phyloP scores from a whole-genome alignment of 2,329 filamentous ascomycete species.

The Aurifilum marmelostoma region DNA sequence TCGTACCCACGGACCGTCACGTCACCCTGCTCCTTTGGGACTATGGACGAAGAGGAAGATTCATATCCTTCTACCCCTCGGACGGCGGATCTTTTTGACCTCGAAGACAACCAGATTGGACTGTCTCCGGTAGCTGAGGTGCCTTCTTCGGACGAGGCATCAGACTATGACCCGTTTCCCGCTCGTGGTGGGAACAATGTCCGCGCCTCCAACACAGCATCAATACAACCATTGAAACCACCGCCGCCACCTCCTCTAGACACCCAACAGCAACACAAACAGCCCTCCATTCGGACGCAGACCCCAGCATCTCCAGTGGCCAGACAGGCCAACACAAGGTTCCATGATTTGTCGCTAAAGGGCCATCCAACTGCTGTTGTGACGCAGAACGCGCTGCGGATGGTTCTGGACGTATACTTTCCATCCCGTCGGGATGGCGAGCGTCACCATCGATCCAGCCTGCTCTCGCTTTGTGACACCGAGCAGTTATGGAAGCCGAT shows the following conservation, averaged over 20 bases:
- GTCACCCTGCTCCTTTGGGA: constrained; percentile 22
- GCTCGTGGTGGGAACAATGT: constrained; percentile 6
- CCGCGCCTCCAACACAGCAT: not conserved
- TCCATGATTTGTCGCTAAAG: constrained; percentile 49
- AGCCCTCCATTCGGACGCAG: constrained; percentile 48
- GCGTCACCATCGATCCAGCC: constrained; percentile 51
- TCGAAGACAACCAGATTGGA: constrained; percentile 21
- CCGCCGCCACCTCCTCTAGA: constrained; percentile 33
- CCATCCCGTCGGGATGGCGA: constrained; percentile 47
- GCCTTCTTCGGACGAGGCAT: constrained; percentile 32
- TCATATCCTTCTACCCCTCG: constrained; percentile 29
- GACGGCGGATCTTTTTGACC: constrained; percentile 24
- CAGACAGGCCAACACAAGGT: constrained; percentile 39
- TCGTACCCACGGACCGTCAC: constrained; percentile 36
- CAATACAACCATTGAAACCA: constrained; percentile 34
- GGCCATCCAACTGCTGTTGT: constrained; percentile 52
- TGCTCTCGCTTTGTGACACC: constrained; percentile 51
- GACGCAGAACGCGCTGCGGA: constrained; percentile 61
- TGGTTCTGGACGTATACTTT: constrained; percentile 55
- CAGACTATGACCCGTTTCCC: constrained; percentile 55
- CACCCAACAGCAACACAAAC: constrained; percentile 3
- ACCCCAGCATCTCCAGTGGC: constrained; percentile 33
- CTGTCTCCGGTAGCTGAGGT: constrained; percentile 20
- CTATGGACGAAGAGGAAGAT: constrained; percentile 3
- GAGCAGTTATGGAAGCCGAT: constrained; percentile 58